Evolutionary conservation across 257 asterid species (phyloP).

Genomic region (Catharanthus roseus): DNA sequence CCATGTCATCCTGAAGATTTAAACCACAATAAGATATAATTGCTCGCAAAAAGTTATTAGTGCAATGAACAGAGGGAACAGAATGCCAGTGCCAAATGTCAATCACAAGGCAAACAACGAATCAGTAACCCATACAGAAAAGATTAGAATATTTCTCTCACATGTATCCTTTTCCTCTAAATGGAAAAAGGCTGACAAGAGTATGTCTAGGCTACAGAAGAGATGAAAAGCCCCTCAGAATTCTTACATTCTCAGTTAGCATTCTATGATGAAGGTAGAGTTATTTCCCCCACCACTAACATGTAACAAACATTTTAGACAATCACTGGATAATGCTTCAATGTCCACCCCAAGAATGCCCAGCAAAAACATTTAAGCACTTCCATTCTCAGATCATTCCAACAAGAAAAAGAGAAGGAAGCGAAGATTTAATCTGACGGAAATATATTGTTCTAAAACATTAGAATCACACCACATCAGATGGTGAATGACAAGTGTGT

Average conservation of each 20-base stretch:
- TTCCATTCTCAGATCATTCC: not conserved
- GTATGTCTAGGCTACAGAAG: not conserved
- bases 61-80: not conserved
- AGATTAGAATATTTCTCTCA: not conserved
- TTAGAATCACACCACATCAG: not conserved
- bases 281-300: not conserved
- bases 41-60: not conserved
- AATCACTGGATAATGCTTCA: not conserved
- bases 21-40: not conserved
- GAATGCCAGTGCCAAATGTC: not conserved
- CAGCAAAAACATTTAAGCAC: not conserved
- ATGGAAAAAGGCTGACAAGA: not conserved
- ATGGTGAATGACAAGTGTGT: too few species aligned
- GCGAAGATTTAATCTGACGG: too few species aligned
- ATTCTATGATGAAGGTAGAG: not conserved
- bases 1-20: conserved; percentile 34
- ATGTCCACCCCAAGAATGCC: not conserved
- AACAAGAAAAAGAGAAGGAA: too few species aligned
- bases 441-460: not conserved
- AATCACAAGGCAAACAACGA: not conserved
- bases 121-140: not conserved
- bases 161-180: not conserved
- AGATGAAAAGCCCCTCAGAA: not conserved
- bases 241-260: not conserved
- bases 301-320: not conserved